phyloP scores from a whole-genome alignment of 306 rosid species.

The Prosopis cineraria region DNA sequence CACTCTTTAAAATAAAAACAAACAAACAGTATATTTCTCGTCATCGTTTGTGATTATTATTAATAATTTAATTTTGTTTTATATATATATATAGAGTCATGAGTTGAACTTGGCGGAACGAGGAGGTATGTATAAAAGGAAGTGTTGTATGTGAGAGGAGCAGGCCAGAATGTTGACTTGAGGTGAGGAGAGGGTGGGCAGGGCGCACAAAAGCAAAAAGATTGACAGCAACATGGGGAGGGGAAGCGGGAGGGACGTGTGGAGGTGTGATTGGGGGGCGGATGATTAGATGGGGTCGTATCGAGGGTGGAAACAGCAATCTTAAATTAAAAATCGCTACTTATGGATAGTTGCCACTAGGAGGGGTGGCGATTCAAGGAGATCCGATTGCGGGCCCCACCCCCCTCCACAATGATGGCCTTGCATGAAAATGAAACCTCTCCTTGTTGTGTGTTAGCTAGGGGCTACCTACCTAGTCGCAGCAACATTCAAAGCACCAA shows the following conservation, averaged over 20 bases:
- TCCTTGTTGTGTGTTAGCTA: neutral
- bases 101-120: too few relatives aligned
- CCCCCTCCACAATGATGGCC: constrained; percentile 37
- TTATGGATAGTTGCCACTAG: constrained; percentile 42
- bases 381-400: constrained; percentile 42
- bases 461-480: constrained; percentile 4
- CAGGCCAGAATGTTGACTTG: neutral
- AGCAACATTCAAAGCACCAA: constrained; percentile 1
- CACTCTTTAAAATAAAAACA: too few relatives aligned
- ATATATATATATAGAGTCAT: too few relatives aligned
- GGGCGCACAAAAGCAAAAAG: constrained; percentile 2
- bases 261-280: constrained; percentile 24
- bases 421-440: constrained; percentile 25
- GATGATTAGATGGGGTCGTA: constrained; percentile 42
- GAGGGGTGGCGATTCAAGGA: constrained; percentile 33
- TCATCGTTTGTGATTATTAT: too few relatives aligned
- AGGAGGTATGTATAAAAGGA: too few relatives aligned
- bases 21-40: too few relatives aligned
- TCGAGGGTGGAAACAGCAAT: neutral
- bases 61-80: too few relatives aligned
- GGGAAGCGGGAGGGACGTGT: constrained; percentile 27
- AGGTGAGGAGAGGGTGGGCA: neutral
- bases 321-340: constrained; percentile 41
- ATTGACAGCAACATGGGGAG: neutral
- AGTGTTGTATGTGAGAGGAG: neutral